These are phyloP conservation scores for Chimonanthus salicifolius DNA, from an alignment of 164 flowering plant species.

Conservation along the genomic window DNA sequence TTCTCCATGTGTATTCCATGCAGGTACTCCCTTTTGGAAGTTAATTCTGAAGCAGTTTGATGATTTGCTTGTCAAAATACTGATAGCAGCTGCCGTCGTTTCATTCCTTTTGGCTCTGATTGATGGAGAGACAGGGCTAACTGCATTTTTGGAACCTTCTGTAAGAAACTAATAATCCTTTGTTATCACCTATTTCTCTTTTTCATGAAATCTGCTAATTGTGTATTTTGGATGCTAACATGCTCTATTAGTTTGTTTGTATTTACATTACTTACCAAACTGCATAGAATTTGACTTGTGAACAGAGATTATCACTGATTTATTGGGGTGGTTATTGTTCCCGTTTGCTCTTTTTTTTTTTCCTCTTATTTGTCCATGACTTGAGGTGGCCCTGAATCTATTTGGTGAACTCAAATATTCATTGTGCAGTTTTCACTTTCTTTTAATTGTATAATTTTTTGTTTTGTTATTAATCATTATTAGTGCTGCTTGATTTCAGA, in stretches of 20 bases:
- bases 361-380: no score
- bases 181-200: not conserved
- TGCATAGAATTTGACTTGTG: no score
- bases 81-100: conserved; percentile 83
- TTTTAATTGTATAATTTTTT: no score
- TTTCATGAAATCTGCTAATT: not conserved
- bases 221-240: not conserved
- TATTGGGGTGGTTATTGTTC: no score
- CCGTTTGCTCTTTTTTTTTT: no score
- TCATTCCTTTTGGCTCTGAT: conserved; percentile 82
- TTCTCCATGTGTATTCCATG: conserved; percentile 13
- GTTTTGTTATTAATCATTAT: no score
- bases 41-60: conserved; percentile 92
- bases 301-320: no score
- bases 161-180: conserved; percentile 40
- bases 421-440: no score
- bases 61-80: conserved; percentile 96
- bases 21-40: conserved; percentile 96
- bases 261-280: not conserved
- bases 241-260: not conserved
- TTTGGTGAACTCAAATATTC: no score
- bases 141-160: conserved; percentile 93
- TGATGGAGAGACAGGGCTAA: conserved; percentile 89
- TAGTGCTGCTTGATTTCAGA: no score
- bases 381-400: no score